These are phyloP conservation scores for Paramyrothecium sp. DNA, from an alignment of 2,329 filamentous ascomycete genomes.

Conservation along the genomic window DNA sequence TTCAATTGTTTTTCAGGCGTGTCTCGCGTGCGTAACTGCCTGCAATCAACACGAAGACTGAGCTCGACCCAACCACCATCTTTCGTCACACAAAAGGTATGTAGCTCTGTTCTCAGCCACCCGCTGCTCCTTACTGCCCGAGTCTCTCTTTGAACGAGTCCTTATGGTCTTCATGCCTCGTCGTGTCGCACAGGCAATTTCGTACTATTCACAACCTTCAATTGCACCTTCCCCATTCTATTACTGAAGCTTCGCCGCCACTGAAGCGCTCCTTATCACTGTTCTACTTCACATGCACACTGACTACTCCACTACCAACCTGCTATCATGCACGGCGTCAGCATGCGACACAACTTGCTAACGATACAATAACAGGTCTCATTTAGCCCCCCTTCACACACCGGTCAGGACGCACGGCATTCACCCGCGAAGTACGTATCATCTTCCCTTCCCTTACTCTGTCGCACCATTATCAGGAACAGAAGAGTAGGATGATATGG, in stretches of 20 bases:
- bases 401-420: background rate
- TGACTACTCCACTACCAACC: no score
- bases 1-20: background rate
- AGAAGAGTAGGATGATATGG: background rate
- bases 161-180: background rate
- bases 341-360: background rate
- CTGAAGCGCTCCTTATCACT: no score
- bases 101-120: background rate
- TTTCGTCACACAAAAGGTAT: background rate
- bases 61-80: background rate
- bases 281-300: no score
- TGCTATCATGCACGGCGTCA: no score
- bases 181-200: background rate
- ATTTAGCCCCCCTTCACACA: background rate
- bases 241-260: no score
- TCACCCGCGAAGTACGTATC: background rate
- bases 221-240: no score
- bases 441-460: background rate
- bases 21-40: background rate
- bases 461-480: background rate
- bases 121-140: background rate
- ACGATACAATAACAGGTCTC: background rate
- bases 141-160: background rate
- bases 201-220: no score
- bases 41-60: background rate